phyloP scores from a whole-genome alignment of 768 basidiomycete species.

The Chlorophyllum brunneum region DNA sequence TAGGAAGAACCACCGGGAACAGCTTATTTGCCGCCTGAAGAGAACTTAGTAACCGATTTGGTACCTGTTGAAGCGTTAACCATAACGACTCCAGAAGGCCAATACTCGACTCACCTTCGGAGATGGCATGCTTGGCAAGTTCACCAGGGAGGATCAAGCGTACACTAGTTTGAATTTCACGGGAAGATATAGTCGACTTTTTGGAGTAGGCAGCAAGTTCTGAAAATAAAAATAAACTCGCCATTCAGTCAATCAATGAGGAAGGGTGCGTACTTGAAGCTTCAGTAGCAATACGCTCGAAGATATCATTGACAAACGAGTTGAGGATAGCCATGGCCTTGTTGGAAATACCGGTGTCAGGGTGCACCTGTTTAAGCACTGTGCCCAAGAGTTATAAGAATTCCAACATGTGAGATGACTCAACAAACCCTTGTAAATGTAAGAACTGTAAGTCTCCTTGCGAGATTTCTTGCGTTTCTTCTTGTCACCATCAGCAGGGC shows the following conservation, averaged over 20 bases:
- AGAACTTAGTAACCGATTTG: slow-evolving; percentile 67
- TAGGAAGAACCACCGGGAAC: not conserved
- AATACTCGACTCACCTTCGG: slow-evolving; percentile 59
- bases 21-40: slow-evolving; percentile 11
- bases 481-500: slow-evolving; percentile 73
- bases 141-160: slow-evolving; percentile 97
- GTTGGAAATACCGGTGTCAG: slow-evolving; percentile 99
- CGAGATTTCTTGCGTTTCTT: slow-evolving; percentile 83
- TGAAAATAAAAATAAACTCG: slow-evolving; percentile 23
- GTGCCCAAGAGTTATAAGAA: slow-evolving; percentile 7
- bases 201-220: slow-evolving; percentile 97
- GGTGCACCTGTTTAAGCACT: slow-evolving; percentile 97
- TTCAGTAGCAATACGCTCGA: slow-evolving; percentile 89
- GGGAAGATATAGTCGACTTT: slow-evolving; percentile 97
- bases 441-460: slow-evolving; percentile 93
- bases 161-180: slow-evolving; percentile 97
- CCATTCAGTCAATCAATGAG: slow-evolving; percentile 3
- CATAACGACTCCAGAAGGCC: slow-evolving; percentile 76
- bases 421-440: slow-evolving; percentile 81
- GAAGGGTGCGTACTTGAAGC: slow-evolving; percentile 66
- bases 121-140: slow-evolving; percentile 97
- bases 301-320: slow-evolving; percentile 95
- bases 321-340: slow-evolving; percentile 97
- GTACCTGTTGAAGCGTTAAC: slow-evolving; percentile 95
- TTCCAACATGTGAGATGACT: not conserved